Evolutionary conservation across 2,329 filamentous ascomycete species (phyloP), one percentile per base, ranked within the genome.

Genomic region (Hymenoscyphus fraxineus): DNA sequence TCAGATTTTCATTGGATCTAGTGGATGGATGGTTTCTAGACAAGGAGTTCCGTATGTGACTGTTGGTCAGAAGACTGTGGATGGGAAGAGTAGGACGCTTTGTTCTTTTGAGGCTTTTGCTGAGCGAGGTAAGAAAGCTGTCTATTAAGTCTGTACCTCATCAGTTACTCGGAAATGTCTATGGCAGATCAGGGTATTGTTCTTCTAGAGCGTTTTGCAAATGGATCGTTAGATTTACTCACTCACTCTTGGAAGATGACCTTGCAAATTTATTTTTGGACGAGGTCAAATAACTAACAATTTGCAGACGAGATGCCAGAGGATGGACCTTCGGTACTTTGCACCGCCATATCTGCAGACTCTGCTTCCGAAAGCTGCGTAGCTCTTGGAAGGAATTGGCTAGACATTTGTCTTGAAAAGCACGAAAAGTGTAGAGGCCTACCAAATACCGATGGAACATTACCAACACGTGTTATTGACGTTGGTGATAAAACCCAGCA

Each of bases 61-160:
- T 32, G 22, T 69, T 15, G 47, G 47, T 38, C 67, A 69, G 39
- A 58, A 64, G 41, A 40, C 61, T 1, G 10, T 22, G 22, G 58
- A 31, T 44, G 59, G 66, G 16, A 61, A 15, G 1, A 59, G 27
- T 56, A 55, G 67, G 35, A 66, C 64, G 6, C 40, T 69, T 6
- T 66, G 61, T 31, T 65, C 66, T 9, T 66, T 69, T 39, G 67
- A 69, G 31, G 60, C 66, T 12, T 69, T 69, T 61, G 62, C 64
- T 47, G 63, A 66, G 44, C 62, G 67, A 64, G 67, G 67, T 63
- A 64, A 27, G 58, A 38, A 27, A 27, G 22, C 22, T 3, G 22
- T 27, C 22, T 27, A 27, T 19, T 38, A 6, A n/a, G 41, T 16
- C 32, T 9, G 13, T 16, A 27, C 3, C 22, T 27, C 22, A 27